Conservation (phyloP, 345 rosid species). For the Camelina hispida region DNA sequence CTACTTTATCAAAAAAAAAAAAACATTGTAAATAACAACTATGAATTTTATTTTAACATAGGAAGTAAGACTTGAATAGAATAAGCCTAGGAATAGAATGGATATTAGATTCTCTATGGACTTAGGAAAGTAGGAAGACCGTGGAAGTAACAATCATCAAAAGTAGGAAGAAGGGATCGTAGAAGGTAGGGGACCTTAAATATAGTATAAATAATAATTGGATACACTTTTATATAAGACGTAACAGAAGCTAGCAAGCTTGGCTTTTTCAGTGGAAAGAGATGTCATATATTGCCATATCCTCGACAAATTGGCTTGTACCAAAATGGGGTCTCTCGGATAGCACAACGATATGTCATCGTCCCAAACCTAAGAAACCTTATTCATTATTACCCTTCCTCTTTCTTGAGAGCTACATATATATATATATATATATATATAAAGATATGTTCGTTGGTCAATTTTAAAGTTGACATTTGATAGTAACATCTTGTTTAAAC, state of each 20-base stretch:
- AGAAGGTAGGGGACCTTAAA: constrained; percentile 25
- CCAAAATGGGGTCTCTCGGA: neutral
- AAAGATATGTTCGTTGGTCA: no score
- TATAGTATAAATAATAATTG: neutral
- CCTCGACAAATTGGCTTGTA: neutral
- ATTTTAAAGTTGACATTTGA: no score
- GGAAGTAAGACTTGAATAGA: no score
- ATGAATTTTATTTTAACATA: no score
- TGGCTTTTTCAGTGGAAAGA: constrained; percentile 33
- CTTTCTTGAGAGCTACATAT: neutral
- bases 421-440: no score
- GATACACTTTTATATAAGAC: constrained; percentile 25
- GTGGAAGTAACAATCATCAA: constrained; percentile 25
- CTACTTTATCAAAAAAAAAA: no score
- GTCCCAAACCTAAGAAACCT: constrained; percentile 2
- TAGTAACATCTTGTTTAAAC: no score
- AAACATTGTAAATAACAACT: no score
- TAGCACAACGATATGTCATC: constrained; percentile 21
- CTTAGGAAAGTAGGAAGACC: neutral
- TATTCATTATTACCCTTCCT: neutral
- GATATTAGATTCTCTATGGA: constrained; percentile 4
- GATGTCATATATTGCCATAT: constrained; percentile 16
- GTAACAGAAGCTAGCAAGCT: constrained; percentile 26
- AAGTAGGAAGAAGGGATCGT: constrained; percentile 9
- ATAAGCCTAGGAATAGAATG: neutral